Evolutionary conservation across 2,329 filamentous ascomycete genomes (phyloP).

Genomic region (Talaromyces funiculosus): DNA sequence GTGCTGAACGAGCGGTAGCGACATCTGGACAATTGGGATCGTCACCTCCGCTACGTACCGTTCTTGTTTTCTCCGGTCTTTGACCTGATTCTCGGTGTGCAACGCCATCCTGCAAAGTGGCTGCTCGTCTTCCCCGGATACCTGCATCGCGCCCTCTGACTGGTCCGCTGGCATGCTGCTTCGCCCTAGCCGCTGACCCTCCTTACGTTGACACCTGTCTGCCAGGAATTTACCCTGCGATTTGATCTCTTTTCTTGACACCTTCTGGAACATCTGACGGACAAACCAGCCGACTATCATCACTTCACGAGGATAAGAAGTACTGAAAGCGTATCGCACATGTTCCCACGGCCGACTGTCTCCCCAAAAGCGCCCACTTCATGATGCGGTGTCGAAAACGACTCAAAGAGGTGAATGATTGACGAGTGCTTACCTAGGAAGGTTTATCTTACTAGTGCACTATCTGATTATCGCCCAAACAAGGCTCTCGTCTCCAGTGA

Average conservation of each 20-base stretch:
- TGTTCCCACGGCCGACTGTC: background rate
- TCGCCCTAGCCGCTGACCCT: slow-evolving; percentile 9
- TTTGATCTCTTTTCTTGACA: background rate
- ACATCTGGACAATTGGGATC: background rate
- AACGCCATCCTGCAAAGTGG: slow-evolving; percentile 7
- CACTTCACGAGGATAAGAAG: background rate
- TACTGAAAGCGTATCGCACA: background rate
- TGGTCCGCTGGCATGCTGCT: background rate
- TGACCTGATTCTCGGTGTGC: slow-evolving; percentile 3
- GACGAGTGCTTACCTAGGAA: slow-evolving; percentile 23
- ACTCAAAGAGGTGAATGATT: slow-evolving; percentile 29
- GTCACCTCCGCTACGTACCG: background rate
- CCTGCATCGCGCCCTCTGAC: slow-evolving; percentile 11
- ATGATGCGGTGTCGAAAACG: slow-evolving; percentile 44
- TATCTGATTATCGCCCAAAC: slow-evolving; percentile 13
- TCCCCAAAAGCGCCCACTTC: slow-evolving; percentile 16
- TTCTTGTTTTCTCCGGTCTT: background rate
- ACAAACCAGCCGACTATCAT: background rate
- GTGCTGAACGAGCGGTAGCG: background rate
- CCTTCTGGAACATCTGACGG: slow-evolving; percentile 8
- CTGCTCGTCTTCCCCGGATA: slow-evolving; percentile 12
- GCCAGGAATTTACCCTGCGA: background rate
- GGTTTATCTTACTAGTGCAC: slow-evolving; percentile 15
- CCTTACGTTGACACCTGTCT: slow-evolving; percentile 11
- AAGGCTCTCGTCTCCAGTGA: background rate